These are phyloP conservation scores for Ogataea salicorniae DNA, from an alignment of 805 yeast species.

Conservation along the genomic window DNA sequence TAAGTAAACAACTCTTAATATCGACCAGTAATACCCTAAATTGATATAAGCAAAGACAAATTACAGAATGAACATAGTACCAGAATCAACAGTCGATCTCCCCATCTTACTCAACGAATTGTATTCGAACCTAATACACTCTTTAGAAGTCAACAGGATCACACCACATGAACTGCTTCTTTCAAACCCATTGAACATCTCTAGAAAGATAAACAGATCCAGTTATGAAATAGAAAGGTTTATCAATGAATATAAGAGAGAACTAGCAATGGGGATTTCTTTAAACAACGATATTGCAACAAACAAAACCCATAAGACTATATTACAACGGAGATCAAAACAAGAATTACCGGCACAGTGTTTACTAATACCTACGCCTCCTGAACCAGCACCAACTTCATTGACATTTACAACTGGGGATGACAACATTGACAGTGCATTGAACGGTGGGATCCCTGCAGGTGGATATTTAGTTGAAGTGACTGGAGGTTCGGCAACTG, in stretches of 20 bases:
- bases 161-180: slow-evolving; percentile 38
- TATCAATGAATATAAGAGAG: slow-evolving; percentile 9
- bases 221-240: slow-evolving; percentile 26
- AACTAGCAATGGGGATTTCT: slow-evolving; percentile 3
- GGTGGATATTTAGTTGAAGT: slow-evolving; percentile 62
- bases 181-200: slow-evolving; percentile 30
- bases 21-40: too few relatives aligned
- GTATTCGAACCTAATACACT: slow-evolving; percentile 26
- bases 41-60: neutral
- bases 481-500: slow-evolving; percentile 80
- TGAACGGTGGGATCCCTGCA: slow-evolving; percentile 46
- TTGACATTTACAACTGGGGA: slow-evolving; percentile 49
- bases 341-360: neutral
- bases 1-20: too few relatives aligned
- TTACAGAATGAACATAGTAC: slow-evolving; percentile 14
- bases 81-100: slow-evolving; percentile 21
- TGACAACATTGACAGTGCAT: slow-evolving; percentile 38
- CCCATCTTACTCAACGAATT: slow-evolving; percentile 29
- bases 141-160: slow-evolving; percentile 27
- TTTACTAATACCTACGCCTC: neutral
- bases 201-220: slow-evolving; percentile 30
- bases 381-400: neutral
- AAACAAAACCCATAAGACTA: neutral
- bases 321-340: neutral
- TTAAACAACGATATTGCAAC: neutral